Percentiles rank a stretch among this genome's conserved stretches.
These are phyloP conservation scores for Knoxia roxburghii DNA, from an alignment of 257 asterid genomes.

Conservation along the genomic window DNA sequence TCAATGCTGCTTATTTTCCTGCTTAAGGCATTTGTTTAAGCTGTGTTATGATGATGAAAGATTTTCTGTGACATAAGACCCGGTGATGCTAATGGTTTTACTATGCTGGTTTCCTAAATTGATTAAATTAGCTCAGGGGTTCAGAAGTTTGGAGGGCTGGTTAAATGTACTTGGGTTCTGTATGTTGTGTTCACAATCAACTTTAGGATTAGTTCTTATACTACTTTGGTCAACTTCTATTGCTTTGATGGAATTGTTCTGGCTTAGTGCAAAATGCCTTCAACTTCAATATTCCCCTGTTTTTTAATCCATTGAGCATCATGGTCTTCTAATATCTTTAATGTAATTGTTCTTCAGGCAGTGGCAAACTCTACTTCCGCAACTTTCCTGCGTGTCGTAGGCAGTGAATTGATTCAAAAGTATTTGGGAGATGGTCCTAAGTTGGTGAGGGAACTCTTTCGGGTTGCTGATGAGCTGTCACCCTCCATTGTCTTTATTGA, in stretches of 20 bases:
- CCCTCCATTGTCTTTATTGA: slow-evolving; percentile 94
- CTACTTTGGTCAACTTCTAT: neutral
- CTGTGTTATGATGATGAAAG: neutral
- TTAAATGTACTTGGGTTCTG: neutral
- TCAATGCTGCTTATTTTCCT: neutral
- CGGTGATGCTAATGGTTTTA: too few species aligned
- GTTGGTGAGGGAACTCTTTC: slow-evolving; percentile 89
- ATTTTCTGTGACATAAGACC: too few species aligned
- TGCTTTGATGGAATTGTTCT: neutral
- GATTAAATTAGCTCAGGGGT: neutral
- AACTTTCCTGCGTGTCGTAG: slow-evolving; percentile 94
- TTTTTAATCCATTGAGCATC: neutral
- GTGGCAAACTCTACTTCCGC: slow-evolving; percentile 97
- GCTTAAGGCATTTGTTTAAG: neutral
- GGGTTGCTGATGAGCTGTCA: slow-evolving; percentile 95
- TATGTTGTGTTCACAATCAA: neutral
- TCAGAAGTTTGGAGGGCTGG: neutral
- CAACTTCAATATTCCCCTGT: too few species aligned
- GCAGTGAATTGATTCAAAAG: slow-evolving; percentile 88
- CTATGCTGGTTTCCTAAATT: neutral
- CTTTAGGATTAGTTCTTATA: neutral
- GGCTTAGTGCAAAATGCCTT: neutral
- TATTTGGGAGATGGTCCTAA: slow-evolving; percentile 97
- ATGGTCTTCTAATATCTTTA: neutral
- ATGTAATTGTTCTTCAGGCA: slow-evolving; percentile 42